phyloP scores from a whole-genome alignment of 352 stramenopile species.

The Phytophthora fragariae region DNA sequence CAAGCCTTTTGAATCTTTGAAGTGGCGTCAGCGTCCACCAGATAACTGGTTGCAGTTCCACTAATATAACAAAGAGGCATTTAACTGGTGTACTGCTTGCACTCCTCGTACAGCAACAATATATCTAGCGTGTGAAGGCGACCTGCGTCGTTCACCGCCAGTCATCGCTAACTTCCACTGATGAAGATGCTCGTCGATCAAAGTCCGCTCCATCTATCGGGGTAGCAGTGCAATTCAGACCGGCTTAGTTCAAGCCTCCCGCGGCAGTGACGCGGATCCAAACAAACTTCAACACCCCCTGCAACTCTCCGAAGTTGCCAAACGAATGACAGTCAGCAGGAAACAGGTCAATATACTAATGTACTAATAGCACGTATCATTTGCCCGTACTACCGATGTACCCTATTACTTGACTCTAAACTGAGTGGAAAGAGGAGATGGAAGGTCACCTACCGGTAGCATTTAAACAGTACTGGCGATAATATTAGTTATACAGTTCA shows the following conservation, averaged over 20 bases:
- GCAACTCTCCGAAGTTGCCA: slow-evolving; percentile 57
- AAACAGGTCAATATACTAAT: neutral
- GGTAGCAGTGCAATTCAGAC: too few relatives aligned
- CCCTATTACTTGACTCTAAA: too few relatives aligned
- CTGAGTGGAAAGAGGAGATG: slow-evolving; percentile 12
- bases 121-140: slow-evolving; percentile 77
- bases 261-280: neutral
- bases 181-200: slow-evolving; percentile 78
- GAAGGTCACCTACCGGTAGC: slow-evolving; percentile 9
- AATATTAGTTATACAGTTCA: neutral
- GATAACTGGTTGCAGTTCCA: slow-evolving; percentile 77
- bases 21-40: slow-evolving; percentile 65
- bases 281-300: slow-evolving; percentile 59
- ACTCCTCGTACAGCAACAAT: neutral
- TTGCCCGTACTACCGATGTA: slow-evolving; percentile 31
- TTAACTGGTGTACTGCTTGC: neutral
- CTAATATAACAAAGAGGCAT: slow-evolving; percentile 32
- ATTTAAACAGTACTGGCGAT: slow-evolving; percentile 7
- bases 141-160: slow-evolving; percentile 43
- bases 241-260: neutral
- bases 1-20: slow-evolving; percentile 56
- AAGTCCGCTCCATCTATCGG: slow-evolving; percentile 54
- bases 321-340: slow-evolving; percentile 14
- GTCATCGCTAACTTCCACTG: slow-evolving; percentile 43
- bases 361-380: neutral